phyloP scores from a whole-genome alignment of 2,329 filamentous ascomycete species.

The Knufia petricola region DNA sequence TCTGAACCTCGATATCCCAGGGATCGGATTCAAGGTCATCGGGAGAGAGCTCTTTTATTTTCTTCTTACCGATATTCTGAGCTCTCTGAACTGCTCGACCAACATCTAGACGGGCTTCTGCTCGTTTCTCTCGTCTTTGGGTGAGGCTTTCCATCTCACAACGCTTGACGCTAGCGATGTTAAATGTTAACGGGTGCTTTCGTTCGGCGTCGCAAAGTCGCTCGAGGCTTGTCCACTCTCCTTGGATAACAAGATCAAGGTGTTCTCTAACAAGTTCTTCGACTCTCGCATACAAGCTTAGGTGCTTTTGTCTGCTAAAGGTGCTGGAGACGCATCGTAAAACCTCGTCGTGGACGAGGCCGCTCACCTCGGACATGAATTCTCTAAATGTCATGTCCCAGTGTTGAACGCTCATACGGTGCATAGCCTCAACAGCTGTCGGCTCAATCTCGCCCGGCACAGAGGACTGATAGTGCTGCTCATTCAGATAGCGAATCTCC shows the following conservation, averaged over 20 bases:
- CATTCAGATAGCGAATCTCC: conserved; percentile 46
- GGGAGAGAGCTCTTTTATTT: conserved; percentile 4
- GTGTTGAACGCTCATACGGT: conserved; percentile 45
- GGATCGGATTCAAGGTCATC: conserved; percentile 27
- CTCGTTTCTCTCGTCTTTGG: not conserved
- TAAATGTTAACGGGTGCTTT: conserved; percentile 2
- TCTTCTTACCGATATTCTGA: conserved; percentile 21
- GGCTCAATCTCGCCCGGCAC: conserved; percentile 51
- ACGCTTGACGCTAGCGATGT: not conserved
- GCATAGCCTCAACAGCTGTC: conserved; percentile 51
- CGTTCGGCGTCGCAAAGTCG: not conserved
- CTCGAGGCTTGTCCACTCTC: not conserved
- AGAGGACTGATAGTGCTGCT: conserved; percentile 46
- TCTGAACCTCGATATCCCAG: conserved; percentile 31
- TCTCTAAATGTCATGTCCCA: conserved; percentile 48
- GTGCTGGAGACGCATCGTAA: not conserved
- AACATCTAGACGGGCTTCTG: conserved; percentile 14
- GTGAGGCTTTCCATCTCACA: not conserved
- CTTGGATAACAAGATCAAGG: not conserved
- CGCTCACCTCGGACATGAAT: conserved; percentile 26
- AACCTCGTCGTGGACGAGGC: not conserved
- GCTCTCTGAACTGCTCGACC: conserved; percentile 14
- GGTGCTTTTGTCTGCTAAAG: conserved; percentile 6
- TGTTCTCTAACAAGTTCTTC: not conserved
- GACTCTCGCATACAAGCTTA: not conserved